phyloP scores from a whole-genome alignment of 768 basidiomycete species.

The Cystobasidium ongulense region DNA sequence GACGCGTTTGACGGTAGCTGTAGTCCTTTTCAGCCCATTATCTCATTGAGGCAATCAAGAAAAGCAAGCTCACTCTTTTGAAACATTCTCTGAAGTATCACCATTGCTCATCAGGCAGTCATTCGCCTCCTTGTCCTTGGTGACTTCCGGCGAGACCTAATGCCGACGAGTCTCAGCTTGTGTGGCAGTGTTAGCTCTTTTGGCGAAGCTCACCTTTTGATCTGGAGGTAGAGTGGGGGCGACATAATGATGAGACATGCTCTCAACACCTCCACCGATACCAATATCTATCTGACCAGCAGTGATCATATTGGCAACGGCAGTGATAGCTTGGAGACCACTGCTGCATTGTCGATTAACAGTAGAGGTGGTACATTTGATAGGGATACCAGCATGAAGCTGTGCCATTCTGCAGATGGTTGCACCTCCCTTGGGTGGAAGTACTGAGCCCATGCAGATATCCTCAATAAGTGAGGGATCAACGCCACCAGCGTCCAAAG shows the following conservation, averaged over 20 bases:
- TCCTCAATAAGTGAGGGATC: background rate
- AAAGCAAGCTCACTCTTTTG: conserved; percentile 46
- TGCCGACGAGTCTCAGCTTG: conserved; percentile 38
- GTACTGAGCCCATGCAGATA: conserved; percentile 12
- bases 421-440: background rate
- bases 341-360: conserved; percentile 50
- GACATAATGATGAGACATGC: conserved; percentile 49
- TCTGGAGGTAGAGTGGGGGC: conserved; percentile 30
- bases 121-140: conserved; percentile 46
- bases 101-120: conserved; percentile 50
- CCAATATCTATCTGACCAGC: conserved; percentile 49
- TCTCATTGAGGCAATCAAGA: conserved; percentile 46
- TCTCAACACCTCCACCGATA: conserved; percentile 47
- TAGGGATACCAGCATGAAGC: conserved; percentile 46
- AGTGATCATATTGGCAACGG: conserved; percentile 44
- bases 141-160: conserved; percentile 37
- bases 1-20: conserved; percentile 36
- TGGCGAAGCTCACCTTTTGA: background rate
- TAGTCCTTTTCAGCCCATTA: conserved; percentile 36
- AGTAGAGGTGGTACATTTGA: conserved; percentile 47
- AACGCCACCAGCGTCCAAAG: background rate
- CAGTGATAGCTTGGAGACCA: conserved; percentile 47
- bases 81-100: conserved; percentile 49
- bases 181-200: background rate
- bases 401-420: conserved; percentile 23